phyloP scores from a whole-genome alignment of 805 yeast genomes.

The Suhomyces sp. region DNA sequence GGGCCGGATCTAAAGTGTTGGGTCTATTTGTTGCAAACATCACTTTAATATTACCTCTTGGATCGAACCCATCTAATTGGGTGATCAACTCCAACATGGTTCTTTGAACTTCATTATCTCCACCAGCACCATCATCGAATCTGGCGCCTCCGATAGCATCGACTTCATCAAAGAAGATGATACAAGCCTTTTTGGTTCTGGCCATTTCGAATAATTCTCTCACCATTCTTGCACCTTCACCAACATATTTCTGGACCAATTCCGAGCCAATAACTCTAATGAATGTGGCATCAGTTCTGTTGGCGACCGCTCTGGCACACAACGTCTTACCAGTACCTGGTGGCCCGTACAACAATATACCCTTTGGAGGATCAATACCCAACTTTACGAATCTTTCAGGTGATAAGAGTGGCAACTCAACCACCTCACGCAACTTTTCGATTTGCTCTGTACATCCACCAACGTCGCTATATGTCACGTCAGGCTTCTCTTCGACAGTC shows the following conservation, averaged over 20 bases:
- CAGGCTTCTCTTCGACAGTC: constrained; percentile 99
- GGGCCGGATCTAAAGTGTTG: constrained; percentile 95
- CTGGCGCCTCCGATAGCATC: constrained; percentile 99
- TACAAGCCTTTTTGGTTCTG: constrained; percentile 95
- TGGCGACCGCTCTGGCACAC: constrained; percentile 98
- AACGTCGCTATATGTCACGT: constrained; percentile 95
- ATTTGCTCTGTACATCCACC: constrained; percentile 99
- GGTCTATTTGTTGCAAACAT: constrained; percentile 99
- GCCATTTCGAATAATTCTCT: constrained; percentile 99
- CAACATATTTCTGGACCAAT: constrained; percentile 96
- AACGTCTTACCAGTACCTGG: constrained; percentile 99
- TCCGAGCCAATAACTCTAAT: constrained; percentile 98
- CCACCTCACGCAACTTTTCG: constrained; percentile 94
- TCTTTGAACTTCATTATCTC: constrained; percentile 98
- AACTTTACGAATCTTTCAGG: constrained; percentile 96
- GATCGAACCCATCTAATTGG: constrained; percentile 97
- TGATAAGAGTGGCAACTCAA: constrained; percentile 85
- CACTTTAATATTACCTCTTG: constrained; percentile 97
- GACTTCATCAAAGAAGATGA: constrained; percentile 95
- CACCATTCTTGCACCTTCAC: constrained; percentile 99
- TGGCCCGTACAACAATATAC: constrained; percentile 93
- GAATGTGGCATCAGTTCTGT: constrained; percentile 98
- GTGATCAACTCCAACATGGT: constrained; percentile 98
- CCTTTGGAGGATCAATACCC: constrained; percentile 99
- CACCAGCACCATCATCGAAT: constrained; percentile 99